Evolutionary conservation across 805 yeast genomes (phyloP).

Genomic region (Millerozyma miso): DNA sequence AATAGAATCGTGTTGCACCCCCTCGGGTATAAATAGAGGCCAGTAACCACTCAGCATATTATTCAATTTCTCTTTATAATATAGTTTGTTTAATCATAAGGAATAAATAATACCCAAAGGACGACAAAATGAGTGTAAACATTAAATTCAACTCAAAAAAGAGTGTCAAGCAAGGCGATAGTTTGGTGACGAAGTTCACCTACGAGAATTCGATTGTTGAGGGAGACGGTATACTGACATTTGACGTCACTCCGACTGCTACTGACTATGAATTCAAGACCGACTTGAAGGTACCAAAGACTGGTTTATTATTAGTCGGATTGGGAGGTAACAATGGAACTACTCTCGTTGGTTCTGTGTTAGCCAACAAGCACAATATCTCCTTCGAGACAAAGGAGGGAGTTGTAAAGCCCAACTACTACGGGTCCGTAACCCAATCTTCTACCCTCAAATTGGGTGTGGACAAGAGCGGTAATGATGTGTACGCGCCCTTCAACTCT

Average conservation of each 20-base stretch:
- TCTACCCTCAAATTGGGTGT: slow-evolving; percentile 88
- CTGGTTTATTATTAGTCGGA: slow-evolving; percentile 89
- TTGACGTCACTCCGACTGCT: slow-evolving; percentile 64
- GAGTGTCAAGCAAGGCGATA: slow-evolving; percentile 45
- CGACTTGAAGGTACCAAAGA: slow-evolving; percentile 74
- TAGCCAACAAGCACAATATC: slow-evolving; percentile 79
- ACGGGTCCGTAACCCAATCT: slow-evolving; percentile 91
- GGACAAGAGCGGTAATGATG: slow-evolving; percentile 75
- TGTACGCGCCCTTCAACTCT: slow-evolving; percentile 88
- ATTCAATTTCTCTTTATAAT: too few species aligned
- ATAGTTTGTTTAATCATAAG: background rate
- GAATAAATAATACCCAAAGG: background rate
- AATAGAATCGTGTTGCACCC: background rate
- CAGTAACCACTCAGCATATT: too few species aligned
- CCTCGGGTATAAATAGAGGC: slow-evolving; percentile 2
- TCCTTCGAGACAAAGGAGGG: slow-evolving; percentile 82
- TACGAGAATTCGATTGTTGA: slow-evolving; percentile 76
- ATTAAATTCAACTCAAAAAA: slow-evolving; percentile 57
- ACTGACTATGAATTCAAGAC: slow-evolving; percentile 82
- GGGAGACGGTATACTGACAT: slow-evolving; percentile 46
- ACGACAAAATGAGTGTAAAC: slow-evolving; percentile 21
- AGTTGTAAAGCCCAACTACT: slow-evolving; percentile 69
- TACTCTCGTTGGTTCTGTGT: slow-evolving; percentile 77
- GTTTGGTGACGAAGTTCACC: slow-evolving; percentile 57
- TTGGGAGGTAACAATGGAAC: slow-evolving; percentile 97